phyloP scores from a whole-genome alignment of 176 grass and related monocot genomes.

The Otatea glauca region DNA sequence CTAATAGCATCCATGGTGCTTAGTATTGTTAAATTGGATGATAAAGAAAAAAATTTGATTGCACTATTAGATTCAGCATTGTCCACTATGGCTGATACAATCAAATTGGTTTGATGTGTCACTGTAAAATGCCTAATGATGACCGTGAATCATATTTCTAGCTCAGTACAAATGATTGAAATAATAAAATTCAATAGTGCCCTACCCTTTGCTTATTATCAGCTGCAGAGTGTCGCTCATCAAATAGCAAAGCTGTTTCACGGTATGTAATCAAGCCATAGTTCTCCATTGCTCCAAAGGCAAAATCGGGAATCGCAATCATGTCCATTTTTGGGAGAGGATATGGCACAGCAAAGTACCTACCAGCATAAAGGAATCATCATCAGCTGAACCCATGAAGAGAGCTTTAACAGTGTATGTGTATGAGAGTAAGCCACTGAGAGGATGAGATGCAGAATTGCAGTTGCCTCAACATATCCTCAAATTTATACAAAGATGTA shows the following conservation, averaged over 20 bases:
- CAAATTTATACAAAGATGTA: conserved; percentile 23
- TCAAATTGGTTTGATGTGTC: background rate
- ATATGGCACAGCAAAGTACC: conserved; percentile 88
- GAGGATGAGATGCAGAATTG: background rate
- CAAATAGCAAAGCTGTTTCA: conserved; percentile 83
- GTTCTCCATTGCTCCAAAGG: conserved; percentile 89
- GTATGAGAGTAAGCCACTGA: conserved; percentile 1
- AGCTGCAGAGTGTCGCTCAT: conserved; percentile 82
- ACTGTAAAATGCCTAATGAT: conserved; percentile 25
- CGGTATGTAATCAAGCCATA: conserved; percentile 94
- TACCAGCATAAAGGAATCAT: conserved; percentile 42
- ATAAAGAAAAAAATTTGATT: background rate
- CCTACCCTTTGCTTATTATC: conserved; percentile 87
- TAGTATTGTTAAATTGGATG: conserved; percentile 10
- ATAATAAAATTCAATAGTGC: conserved; percentile 25
- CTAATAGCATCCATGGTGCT: background rate
- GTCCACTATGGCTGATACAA: background rate
- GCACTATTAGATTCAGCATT: conserved; percentile 17
- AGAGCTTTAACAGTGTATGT: conserved; percentile 3
- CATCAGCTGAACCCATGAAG: conserved; percentile 26
- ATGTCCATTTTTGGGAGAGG: conserved; percentile 96
- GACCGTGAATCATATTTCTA: conserved; percentile 13
- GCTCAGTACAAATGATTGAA: conserved; percentile 24
- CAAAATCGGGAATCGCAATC: conserved; percentile 95
- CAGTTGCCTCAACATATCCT: conserved; percentile 10